A percentile compares a stretch with the other conserved stretches of the same genome.
Evolutionary conservation across 768 basidiomycete genomes (phyloP).

Genomic region (Clathrus columnatus): DNA sequence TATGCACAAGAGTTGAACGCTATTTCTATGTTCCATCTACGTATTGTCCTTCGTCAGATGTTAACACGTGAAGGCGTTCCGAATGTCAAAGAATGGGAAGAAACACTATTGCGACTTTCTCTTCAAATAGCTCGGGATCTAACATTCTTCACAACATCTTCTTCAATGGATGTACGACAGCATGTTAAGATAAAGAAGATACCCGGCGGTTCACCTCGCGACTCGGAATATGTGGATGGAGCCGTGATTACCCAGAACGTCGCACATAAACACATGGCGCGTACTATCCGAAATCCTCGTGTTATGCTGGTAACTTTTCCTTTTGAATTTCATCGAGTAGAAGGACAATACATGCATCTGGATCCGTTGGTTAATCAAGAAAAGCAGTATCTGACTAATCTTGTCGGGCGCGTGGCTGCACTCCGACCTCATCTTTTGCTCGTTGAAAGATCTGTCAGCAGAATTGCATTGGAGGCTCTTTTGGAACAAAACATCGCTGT

Average conservation of each 20-base stretch:
- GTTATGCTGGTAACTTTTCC: conserved; percentile 97
- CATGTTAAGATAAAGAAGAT: conserved; percentile 99
- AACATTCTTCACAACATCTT: conserved; percentile 75
- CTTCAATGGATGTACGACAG: conserved; percentile 89
- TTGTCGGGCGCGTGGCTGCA: conserved; percentile 84
- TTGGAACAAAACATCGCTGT: conserved; percentile 82
- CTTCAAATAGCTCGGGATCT: conserved; percentile 81
- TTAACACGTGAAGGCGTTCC: conserved; percentile 75
- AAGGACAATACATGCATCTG: conserved; percentile 89
- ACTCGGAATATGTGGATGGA: conserved; percentile 96
- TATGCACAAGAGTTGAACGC: conserved; percentile 78
- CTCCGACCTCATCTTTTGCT: conserved; percentile 87
- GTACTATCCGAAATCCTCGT: conserved; percentile 74
- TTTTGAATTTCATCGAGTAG: conserved; percentile 84
- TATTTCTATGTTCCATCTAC: conserved; percentile 82
- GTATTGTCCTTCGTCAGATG: conserved; percentile 87
- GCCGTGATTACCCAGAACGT: conserved; percentile 98
- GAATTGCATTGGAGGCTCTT: conserved; percentile 81
- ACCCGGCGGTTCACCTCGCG: conserved; percentile 82
- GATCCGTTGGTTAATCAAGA: conserved; percentile 88
- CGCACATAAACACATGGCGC: conserved; percentile 90
- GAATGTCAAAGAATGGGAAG: conserved; percentile 82
- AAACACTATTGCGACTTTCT: conserved; percentile 68
- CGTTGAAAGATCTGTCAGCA: conserved; percentile 85
- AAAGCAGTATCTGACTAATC: conserved; percentile 82